Percentiles rank a stretch among this genome's conserved stretches.
These are phyloP conservation scores for Babjeviella inositovora DNA, from an alignment of 805 yeast species.

Conservation along the genomic window DNA sequence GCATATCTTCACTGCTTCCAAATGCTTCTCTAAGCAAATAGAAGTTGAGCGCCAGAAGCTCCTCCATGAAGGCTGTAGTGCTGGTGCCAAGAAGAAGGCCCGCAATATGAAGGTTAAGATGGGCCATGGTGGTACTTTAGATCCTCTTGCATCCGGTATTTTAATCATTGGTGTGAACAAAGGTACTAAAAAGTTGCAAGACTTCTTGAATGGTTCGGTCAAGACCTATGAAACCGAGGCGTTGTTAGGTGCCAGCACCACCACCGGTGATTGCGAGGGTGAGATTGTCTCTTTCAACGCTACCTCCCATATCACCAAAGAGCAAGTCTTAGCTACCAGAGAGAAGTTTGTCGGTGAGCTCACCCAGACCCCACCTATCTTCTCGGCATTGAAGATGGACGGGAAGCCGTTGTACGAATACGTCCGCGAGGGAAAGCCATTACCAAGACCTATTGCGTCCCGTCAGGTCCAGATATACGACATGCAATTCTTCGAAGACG, in stretches of 20 bases:
- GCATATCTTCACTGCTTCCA: conserved; percentile 38
- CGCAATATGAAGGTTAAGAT: conserved; percentile 55
- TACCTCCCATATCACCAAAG: conserved; percentile 37
- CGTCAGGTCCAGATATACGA: conserved; percentile 51
- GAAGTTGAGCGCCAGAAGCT: conserved; percentile 21
- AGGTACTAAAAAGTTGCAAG: conserved; percentile 73
- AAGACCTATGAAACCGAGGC: conserved; percentile 80
- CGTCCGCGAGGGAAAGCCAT: conserved; percentile 74
- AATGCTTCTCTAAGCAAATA: conserved; percentile 37
- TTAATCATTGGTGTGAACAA: conserved; percentile 80
- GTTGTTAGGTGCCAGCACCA: conserved; percentile 76
- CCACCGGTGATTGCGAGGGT: conserved; percentile 91
- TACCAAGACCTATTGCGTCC: conserved; percentile 71
- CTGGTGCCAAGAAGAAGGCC: conserved; percentile 32
- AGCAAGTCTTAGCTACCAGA: conserved; percentile 28
- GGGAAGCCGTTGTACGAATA: conserved; percentile 92
- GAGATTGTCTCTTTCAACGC: conserved; percentile 47
- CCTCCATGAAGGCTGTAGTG: conserved; percentile 18
- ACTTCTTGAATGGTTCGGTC: conserved; percentile 55
- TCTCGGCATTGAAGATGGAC: conserved; percentile 84
- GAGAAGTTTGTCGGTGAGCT: conserved; percentile 66
- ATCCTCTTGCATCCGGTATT: conserved; percentile 92
- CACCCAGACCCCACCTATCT: conserved; percentile 88
- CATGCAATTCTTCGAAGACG: conserved; percentile 32
- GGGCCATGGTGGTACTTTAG: conserved; percentile 98